Percentiles rank a stretch among this genome's conserved stretches.
Conservation (phyloP, 495 filamentous ascomycete species). For the Penicillium silybi region DNA sequence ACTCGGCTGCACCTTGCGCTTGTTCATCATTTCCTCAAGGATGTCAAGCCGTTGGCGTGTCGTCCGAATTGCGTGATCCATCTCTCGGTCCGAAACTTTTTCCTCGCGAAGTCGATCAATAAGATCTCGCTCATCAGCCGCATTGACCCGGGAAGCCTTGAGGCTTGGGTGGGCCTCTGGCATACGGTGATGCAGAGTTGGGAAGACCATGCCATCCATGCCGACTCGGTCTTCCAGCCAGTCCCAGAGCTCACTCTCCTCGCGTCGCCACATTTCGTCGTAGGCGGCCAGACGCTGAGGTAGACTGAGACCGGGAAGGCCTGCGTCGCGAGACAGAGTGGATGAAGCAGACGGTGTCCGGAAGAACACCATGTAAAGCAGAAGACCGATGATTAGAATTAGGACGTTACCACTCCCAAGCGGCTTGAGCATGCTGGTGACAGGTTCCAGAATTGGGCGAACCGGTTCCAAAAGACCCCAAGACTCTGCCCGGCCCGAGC, state of each 20-base stretch:
- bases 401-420: slow-evolving; percentile 67
- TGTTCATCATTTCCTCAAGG: slow-evolving; percentile 67
- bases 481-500: slow-evolving; percentile 38
- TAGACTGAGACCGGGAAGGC: slow-evolving; percentile 29
- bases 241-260: slow-evolving; percentile 90
- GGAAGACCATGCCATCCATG: slow-evolving; percentile 58
- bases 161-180: slow-evolving; percentile 22
- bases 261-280: slow-evolving; percentile 86
- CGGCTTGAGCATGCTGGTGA: slow-evolving; percentile 65
- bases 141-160: slow-evolving; percentile 17
- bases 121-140: slow-evolving; percentile 31
- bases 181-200: slow-evolving; percentile 27
- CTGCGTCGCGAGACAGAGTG: slow-evolving; percentile 34
- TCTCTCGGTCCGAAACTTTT: slow-evolving; percentile 73
- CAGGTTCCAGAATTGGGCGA: slow-evolving; percentile 63
- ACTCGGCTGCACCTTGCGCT: slow-evolving; percentile 38
- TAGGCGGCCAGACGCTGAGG: slow-evolving; percentile 78
- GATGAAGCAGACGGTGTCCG: slow-evolving; percentile 47
- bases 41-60: slow-evolving; percentile 77
- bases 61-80: slow-evolving; percentile 78
- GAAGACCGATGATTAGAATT: slow-evolving; percentile 45
- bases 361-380: slow-evolving; percentile 56
- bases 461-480: slow-evolving; percentile 85
- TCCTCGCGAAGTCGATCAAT: slow-evolving; percentile 55
- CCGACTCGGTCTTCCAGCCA: slow-evolving; percentile 91